phyloP scores from a whole-genome alignment of 2,329 filamentous ascomycete species.

The Akanthomyces dipterigenus region DNA sequence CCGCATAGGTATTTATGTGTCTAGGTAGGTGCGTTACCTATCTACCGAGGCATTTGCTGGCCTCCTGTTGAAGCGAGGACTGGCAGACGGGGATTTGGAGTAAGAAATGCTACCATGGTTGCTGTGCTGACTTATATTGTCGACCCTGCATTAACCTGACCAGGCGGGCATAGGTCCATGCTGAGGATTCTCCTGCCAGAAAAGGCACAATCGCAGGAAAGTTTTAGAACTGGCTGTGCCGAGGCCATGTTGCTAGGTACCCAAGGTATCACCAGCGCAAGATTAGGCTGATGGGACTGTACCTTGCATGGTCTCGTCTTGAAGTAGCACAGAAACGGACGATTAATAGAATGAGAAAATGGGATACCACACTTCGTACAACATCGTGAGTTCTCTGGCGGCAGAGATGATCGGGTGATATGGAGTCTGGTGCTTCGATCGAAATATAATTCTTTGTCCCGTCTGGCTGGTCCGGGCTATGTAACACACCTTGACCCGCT shows the following conservation, averaged over 20 bases:
- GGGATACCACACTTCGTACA: neutral
- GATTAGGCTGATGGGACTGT: neutral
- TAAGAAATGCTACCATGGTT: constrained; percentile 2
- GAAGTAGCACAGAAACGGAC: neutral
- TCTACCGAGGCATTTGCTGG: too few species aligned
- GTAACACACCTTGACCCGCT: neutral
- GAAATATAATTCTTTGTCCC: neutral
- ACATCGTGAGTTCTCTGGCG: neutral
- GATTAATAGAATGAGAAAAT: neutral
- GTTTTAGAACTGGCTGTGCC: neutral
- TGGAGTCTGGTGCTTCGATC: neutral
- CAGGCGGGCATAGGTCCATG: neutral
- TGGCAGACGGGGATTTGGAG: neutral
- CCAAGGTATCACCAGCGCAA: neutral
- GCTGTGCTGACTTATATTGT: constrained; percentile 1
- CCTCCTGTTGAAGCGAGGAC: neutral
- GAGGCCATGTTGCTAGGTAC: neutral
- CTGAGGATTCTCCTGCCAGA: neutral
- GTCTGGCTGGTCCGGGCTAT: neutral
- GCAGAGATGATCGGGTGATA: neutral
- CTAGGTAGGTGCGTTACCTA: too few species aligned
- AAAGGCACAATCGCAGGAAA: neutral
- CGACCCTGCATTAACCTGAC: neutral
- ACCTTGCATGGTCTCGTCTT: neutral
- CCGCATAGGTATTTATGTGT: too few species aligned